Percentiles rank a stretch among this genome's conserved stretches.
These are phyloP conservation scores for Actinomortierella ambigua DNA, from an alignment of 371 early-diverging fungal genomes.

Conservation along the genomic window DNA sequence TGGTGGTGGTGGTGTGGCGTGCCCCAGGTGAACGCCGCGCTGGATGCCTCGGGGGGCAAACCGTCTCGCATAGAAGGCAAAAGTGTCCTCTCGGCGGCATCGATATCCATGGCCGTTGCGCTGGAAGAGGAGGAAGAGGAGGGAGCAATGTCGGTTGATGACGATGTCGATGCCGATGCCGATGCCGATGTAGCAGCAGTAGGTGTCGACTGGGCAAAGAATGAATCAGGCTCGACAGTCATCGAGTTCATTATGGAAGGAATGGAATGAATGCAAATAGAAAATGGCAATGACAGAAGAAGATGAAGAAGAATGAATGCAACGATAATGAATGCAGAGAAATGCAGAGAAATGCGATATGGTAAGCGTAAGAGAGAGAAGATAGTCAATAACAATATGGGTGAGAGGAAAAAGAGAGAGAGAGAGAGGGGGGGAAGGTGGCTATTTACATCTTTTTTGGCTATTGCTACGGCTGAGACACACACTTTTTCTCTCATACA, in stretches of 20 bases:
- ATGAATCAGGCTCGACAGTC: background rate
- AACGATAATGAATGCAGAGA: constrained; percentile 8
- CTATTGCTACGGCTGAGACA: background rate
- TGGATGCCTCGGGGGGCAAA: too few relatives aligned
- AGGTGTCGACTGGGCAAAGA: background rate
- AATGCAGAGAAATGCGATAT: background rate
- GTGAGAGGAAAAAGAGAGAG: background rate
- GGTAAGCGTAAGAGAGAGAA: background rate
- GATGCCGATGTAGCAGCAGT: constrained; percentile 24
- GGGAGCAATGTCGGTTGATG: too few relatives aligned
- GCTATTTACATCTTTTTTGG: background rate
- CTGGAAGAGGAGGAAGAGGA: too few relatives aligned
- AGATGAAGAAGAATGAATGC: background rate
- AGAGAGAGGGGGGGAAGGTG: background rate
- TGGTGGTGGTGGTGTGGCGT: constrained; percentile 23
- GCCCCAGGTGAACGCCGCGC: background rate
- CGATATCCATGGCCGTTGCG: too few relatives aligned
- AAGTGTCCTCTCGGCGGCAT: too few relatives aligned
- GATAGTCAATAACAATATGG: background rate
- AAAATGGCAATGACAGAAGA: background rate
- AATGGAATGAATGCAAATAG: constrained; percentile 18
- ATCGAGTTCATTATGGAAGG: too few relatives aligned
- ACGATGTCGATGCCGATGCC: background rate
- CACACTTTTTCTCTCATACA: background rate
- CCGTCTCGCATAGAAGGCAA: too few relatives aligned